Conservation (phyloP, 768 basidiomycete genomes). For the Hygrocybe punicea region DNA sequence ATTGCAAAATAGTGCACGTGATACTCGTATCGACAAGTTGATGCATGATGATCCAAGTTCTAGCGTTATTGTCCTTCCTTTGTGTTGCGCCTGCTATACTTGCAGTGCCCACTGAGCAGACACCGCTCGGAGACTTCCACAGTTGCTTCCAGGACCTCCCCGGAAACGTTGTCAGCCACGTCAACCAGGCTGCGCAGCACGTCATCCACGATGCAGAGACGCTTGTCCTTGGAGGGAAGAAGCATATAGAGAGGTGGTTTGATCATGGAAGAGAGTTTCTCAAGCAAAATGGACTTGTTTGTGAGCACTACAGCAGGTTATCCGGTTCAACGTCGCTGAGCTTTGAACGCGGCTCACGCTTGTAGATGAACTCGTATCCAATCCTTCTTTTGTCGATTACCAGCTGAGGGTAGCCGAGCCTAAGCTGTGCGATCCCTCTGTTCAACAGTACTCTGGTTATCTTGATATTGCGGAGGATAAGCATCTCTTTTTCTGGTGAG, state of each 20-base stretch:
- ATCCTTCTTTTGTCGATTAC: slow-evolving; percentile 48
- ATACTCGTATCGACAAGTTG: too few species aligned
- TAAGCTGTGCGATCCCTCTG: slow-evolving; percentile 71
- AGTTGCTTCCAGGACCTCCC: not conserved
- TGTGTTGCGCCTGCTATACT: not conserved
- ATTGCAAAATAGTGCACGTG: too few species aligned
- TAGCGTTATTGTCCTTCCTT: too few species aligned
- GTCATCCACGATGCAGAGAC: slow-evolving; percentile 43
- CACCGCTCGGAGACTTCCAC: not conserved
- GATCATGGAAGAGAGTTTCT: slow-evolving; percentile 63
- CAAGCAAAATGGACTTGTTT: slow-evolving; percentile 66
- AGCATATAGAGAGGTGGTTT: slow-evolving; percentile 57
- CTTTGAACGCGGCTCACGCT: slow-evolving; percentile 3
- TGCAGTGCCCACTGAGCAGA: not conserved
- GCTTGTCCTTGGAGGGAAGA: slow-evolving; percentile 42
- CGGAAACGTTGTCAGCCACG: not conserved
- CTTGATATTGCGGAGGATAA: slow-evolving; percentile 75
- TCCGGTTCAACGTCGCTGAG: not conserved
- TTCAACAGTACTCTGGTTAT: slow-evolving; percentile 80
- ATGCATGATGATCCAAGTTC: too few species aligned
- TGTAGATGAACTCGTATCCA: slow-evolving; percentile 63
- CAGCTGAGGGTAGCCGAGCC: slow-evolving; percentile 64
- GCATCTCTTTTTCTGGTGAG: slow-evolving; percentile 85
- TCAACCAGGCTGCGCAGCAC: not conserved
- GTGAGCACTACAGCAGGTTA: slow-evolving; percentile 52